Conservation (phyloP, 495 filamentous ascomycete genomes). For the Aspergillus ostianus region DNA sequence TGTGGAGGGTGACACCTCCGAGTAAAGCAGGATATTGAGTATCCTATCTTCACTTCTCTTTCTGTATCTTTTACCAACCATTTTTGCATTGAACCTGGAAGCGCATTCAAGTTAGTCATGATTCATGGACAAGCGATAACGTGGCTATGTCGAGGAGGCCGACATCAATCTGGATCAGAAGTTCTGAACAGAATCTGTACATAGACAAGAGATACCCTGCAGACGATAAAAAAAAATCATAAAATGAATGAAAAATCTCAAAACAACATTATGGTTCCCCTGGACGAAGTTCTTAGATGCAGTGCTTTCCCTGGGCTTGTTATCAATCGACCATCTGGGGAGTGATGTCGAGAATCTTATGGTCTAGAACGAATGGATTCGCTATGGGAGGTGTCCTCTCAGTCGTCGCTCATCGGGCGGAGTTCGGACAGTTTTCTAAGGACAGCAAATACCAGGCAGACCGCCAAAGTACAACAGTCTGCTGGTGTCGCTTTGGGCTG, state of each 20-base stretch:
- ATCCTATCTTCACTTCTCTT: slow-evolving; percentile 7
- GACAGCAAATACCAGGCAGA: too few species aligned
- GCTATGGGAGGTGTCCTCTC: too few species aligned
- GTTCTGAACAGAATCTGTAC: slow-evolving; percentile 1
- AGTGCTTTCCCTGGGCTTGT: too few species aligned
- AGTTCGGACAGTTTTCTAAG: too few species aligned
- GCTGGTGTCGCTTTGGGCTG: too few species aligned
- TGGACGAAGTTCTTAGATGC: neutral
- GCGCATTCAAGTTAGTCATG: slow-evolving; percentile 4
- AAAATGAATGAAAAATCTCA: slow-evolving; percentile 1
- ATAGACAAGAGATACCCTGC: slow-evolving; percentile 12
- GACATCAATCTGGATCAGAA: neutral
- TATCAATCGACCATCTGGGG: neutral
- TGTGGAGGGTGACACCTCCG: slow-evolving; percentile 23
- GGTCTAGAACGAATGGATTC: too few species aligned
- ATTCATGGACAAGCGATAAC: neutral
- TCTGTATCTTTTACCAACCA: neutral
- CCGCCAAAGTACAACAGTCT: too few species aligned
- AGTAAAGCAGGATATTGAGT: slow-evolving; percentile 11
- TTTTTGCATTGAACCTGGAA: slow-evolving; percentile 5
- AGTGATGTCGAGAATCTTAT: too few species aligned
- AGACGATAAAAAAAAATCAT: slow-evolving; percentile 3
- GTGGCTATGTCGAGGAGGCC: slow-evolving; percentile 4
- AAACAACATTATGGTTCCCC: neutral
- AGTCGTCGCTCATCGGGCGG: too few species aligned